Conservation (phyloP, 106 monocot genomes). For the Dendrobium officinale region DNA sequence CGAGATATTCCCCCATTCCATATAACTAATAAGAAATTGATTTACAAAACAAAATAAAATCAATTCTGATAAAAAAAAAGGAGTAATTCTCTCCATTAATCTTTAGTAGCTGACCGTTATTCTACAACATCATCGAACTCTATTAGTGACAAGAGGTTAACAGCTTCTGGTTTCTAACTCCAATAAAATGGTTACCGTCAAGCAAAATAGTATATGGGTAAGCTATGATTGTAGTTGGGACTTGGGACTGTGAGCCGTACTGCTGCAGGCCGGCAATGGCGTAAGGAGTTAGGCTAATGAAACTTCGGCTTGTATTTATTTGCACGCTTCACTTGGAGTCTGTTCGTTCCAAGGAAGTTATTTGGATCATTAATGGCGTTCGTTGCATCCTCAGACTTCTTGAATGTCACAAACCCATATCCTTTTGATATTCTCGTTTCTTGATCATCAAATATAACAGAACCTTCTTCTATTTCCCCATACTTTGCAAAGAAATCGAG, state of each 20-base stretch:
- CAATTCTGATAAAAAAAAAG: too few relatives aligned
- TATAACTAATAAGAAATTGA: too few relatives aligned
- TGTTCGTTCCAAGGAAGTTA: conserved; percentile 32
- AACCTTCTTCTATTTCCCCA: conserved; percentile 50
- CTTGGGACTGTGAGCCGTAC: conserved; percentile 5
- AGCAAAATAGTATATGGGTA: conserved; percentile 25
- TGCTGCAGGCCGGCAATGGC: conserved; percentile 5
- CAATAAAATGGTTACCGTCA: too few relatives aligned
- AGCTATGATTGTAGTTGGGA: conserved; percentile 4
- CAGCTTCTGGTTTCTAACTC: too few relatives aligned
- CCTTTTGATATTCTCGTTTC: conserved; percentile 33
- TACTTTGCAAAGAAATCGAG: conserved; percentile 29
- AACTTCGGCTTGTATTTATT: conserved; percentile 17
- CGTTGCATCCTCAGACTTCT: conserved; percentile 32
- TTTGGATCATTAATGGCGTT: conserved; percentile 36
- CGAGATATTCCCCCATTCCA: too few relatives aligned
- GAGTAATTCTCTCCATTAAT: too few relatives aligned
- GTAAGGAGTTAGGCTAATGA: conserved; percentile 16
- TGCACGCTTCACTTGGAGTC: conserved; percentile 26
- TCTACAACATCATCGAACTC: too few relatives aligned
- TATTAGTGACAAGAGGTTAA: too few relatives aligned
- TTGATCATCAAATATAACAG: conserved; percentile 31
- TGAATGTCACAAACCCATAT: conserved; percentile 47
- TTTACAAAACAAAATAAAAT: too few relatives aligned
- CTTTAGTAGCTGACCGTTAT: too few relatives aligned